Evolutionary conservation across 495 filamentous ascomycete genomes (phyloP).

Genomic region (Amniculicola lignicola): DNA sequence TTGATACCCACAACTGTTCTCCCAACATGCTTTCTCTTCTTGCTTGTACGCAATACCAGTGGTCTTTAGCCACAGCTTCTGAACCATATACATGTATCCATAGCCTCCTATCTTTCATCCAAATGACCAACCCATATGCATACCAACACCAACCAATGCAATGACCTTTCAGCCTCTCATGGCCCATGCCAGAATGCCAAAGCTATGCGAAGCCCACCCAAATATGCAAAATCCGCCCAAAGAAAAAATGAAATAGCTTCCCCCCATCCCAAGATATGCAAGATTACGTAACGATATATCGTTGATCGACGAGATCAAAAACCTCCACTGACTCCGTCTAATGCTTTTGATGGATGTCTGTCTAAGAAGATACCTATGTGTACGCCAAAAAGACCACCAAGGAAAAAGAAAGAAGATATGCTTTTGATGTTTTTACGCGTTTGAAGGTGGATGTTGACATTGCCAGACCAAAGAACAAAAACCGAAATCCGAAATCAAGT

Average conservation of each 20-base stretch:
- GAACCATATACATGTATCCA: too few relatives aligned
- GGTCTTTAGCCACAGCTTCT: too few relatives aligned
- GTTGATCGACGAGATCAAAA: not conserved
- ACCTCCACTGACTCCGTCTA: constrained; percentile 4
- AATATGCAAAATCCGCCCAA: constrained; percentile 4
- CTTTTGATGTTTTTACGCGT: constrained; percentile 4
- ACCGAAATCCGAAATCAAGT: constrained; percentile 39
- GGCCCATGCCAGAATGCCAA: too few relatives aligned
- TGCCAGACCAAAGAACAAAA: not conserved
- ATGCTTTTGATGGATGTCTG: constrained; percentile 13
- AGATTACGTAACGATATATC: constrained; percentile 16
- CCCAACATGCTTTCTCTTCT: too few relatives aligned
- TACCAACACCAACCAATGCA: too few relatives aligned
- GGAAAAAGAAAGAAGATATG: constrained; percentile 1
- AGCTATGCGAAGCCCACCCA: too few relatives aligned
- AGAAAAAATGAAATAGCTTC: constrained; percentile 33
- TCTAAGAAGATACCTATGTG: constrained; percentile 6
- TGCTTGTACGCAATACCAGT: too few relatives aligned
- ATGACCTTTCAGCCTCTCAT: too few relatives aligned
- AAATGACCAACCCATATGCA: too few relatives aligned
- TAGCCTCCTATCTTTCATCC: too few relatives aligned
- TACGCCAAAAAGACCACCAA: constrained; percentile 5
- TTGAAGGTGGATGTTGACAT: not conserved
- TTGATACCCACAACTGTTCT: too few relatives aligned
- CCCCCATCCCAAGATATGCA: constrained; percentile 23